A percentile compares a stretch with the other conserved stretches of the same genome.
Evolutionary conservation across 345 rosid species (phyloP).

Genomic region (Eucalyptus curtisii): DNA sequence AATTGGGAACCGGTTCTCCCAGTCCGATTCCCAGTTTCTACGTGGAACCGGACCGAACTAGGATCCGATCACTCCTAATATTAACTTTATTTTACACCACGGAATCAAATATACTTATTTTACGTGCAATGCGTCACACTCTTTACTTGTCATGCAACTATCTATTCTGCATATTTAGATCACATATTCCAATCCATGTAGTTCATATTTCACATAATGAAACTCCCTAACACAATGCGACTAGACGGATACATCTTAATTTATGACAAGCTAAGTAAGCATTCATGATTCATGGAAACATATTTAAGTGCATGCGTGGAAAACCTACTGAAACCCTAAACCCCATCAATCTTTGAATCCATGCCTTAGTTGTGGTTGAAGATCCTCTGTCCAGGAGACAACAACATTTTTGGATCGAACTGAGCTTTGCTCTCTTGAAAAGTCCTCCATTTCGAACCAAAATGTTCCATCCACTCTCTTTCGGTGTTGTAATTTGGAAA

Average conservation of each 20-base stretch:
- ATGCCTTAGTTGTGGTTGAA: background rate
- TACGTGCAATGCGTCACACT: background rate
- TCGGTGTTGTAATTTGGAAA: background rate
- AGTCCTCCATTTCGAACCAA: conserved; percentile 1
- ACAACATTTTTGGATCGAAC: conserved; percentile 2
- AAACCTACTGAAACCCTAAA: background rate
- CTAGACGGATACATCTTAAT: background rate
- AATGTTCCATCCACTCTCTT: conserved; percentile 2
- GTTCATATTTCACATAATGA: background rate
- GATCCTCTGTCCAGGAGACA: conserved; percentile 5
- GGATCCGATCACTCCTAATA: background rate
- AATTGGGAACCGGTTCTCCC: no score
- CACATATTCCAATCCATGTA: background rate
- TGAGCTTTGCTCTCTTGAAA: background rate
- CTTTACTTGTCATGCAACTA: background rate
- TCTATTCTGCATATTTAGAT: background rate
- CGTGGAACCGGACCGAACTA: no score
- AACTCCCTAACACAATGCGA: background rate
- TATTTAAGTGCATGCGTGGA: background rate
- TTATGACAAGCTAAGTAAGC: background rate
- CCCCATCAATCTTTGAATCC: background rate
- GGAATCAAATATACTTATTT: background rate
- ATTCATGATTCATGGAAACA: background rate
- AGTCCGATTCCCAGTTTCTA: fast-evolving
- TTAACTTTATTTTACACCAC: background rate